These are phyloP conservation scores for Talaromyces liani DNA, from an alignment of 495 filamentous ascomycete species.

Conservation along the genomic window DNA sequence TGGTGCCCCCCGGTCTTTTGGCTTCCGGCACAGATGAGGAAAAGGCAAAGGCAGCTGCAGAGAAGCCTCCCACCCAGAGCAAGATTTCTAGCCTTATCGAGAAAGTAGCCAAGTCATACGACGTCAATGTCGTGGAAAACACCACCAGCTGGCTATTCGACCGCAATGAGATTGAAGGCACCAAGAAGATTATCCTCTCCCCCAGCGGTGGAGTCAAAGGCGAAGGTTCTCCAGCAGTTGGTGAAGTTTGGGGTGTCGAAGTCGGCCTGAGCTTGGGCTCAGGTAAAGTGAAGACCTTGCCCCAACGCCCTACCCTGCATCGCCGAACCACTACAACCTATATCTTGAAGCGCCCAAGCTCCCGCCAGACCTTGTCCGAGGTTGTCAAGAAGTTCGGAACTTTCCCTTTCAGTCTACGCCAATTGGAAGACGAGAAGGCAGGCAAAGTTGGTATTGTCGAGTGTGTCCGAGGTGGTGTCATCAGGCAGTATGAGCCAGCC, in stretches of 20 bases:
- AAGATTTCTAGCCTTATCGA: constrained; percentile 81
- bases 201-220: constrained; percentile 82
- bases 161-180: constrained; percentile 93
- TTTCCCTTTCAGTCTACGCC: constrained; percentile 95
- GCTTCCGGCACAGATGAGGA: constrained; percentile 84
- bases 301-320: constrained; percentile 83
- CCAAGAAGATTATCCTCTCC: constrained; percentile 94
- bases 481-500: constrained; percentile 91
- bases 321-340: constrained; percentile 87
- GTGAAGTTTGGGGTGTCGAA: constrained; percentile 97
- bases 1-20: constrained; percentile 80
- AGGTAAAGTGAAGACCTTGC: constrained; percentile 87
- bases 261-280: constrained; percentile 83
- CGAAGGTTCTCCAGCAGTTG: constrained; percentile 82
- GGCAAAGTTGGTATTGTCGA: constrained; percentile 95
- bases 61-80: constrained; percentile 71
- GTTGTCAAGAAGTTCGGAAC: constrained; percentile 92
- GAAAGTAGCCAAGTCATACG: constrained; percentile 86
- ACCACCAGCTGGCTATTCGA: constrained; percentile 95
- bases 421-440: constrained; percentile 92
- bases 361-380: constrained; percentile 82
- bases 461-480: constrained; percentile 82
- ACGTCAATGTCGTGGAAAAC: constrained; percentile 90
- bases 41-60: constrained; percentile 80
- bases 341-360: constrained; percentile 83